Conservation (phyloP, 805 yeast genomes). For the Isabelozyma gotoi region DNA sequence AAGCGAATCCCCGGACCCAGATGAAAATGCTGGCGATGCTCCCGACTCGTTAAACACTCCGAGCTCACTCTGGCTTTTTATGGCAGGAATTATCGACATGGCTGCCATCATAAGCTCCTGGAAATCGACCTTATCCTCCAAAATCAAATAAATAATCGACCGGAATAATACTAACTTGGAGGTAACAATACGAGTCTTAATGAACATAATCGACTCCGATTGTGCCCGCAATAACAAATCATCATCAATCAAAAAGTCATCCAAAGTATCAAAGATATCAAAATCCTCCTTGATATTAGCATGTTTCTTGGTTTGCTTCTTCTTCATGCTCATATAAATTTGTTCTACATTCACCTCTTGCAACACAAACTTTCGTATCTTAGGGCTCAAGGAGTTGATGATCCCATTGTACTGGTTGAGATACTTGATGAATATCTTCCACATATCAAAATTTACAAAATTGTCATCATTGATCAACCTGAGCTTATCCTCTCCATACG, state of each 20-base stretch:
- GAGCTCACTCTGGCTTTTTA: neutral
- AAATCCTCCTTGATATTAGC: constrained; percentile 3
- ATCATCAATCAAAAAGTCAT: constrained; percentile 34
- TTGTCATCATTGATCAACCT: constrained; percentile 22
- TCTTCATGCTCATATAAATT: constrained; percentile 25
- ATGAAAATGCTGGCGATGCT: constrained; percentile 10
- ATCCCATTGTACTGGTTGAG: constrained; percentile 38
- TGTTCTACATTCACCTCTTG: constrained; percentile 31
- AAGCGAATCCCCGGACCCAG: neutral
- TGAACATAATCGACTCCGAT: constrained; percentile 37
- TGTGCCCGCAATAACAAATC: constrained; percentile 32
- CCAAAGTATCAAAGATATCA: constrained; percentile 23
- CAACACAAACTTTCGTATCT: constrained; percentile 29
- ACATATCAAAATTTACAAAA: constrained; percentile 19
- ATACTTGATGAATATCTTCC: constrained; percentile 30
- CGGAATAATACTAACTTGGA: constrained; percentile 33
- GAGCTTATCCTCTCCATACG: constrained; percentile 9
- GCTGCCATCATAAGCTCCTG: constrained; percentile 28
- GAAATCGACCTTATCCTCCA: constrained; percentile 27
- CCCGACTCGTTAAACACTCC: neutral
- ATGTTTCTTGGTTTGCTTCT: constrained; percentile 16
- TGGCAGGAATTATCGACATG: constrained; percentile 9
- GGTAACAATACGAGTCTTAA: constrained; percentile 33
- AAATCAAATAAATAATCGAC: constrained; percentile 31
- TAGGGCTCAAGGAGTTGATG: constrained; percentile 34